phyloP scores from a whole-genome alignment of 164 flowering plant species.

The Hamamelis virginiana region DNA sequence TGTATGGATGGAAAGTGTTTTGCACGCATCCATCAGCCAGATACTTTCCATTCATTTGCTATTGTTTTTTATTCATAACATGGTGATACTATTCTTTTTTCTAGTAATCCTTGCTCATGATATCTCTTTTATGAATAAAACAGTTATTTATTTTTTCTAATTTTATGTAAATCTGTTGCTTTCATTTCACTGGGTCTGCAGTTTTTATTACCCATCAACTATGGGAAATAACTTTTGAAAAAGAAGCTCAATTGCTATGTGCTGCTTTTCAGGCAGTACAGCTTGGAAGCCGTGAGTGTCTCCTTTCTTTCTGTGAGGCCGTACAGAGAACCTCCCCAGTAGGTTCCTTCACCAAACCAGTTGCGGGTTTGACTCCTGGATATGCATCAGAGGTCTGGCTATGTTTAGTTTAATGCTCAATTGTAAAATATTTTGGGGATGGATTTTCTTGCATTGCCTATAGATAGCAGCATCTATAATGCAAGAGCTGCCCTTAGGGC shows the following conservation, averaged over 20 bases:
- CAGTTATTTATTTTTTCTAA: too few relatives aligned
- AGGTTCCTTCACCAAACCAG: conserved; percentile 72
- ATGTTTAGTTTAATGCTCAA: neutral
- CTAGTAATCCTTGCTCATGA: neutral
- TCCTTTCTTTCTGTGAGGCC: conserved; percentile 86
- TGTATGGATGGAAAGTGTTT: neutral
- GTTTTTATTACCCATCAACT: neutral
- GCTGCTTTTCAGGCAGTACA: conserved; percentile 64
- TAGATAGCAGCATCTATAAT: neutral
- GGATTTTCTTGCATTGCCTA: neutral
- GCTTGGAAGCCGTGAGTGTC: conserved; percentile 69
- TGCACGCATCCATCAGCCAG: neutral
- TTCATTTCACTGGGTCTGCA: neutral
- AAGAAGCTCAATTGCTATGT: neutral
- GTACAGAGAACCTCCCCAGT: conserved; percentile 89
- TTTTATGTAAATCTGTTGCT: neutral
- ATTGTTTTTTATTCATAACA: neutral
- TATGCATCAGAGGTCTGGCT: conserved; percentile 82
- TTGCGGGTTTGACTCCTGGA: conserved; percentile 77
- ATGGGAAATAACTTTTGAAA: neutral
- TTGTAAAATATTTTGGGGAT: neutral
- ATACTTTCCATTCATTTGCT: neutral
- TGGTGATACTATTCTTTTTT: neutral
- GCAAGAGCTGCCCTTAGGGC: neutral
- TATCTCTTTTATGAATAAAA: neutral